A percentile compares a stretch with the other conserved stretches of the same genome.
These are phyloP conservation scores for Cladosporium sp. DNA, from an alignment of 2,329 filamentous ascomycete species.

Conservation along the genomic window DNA sequence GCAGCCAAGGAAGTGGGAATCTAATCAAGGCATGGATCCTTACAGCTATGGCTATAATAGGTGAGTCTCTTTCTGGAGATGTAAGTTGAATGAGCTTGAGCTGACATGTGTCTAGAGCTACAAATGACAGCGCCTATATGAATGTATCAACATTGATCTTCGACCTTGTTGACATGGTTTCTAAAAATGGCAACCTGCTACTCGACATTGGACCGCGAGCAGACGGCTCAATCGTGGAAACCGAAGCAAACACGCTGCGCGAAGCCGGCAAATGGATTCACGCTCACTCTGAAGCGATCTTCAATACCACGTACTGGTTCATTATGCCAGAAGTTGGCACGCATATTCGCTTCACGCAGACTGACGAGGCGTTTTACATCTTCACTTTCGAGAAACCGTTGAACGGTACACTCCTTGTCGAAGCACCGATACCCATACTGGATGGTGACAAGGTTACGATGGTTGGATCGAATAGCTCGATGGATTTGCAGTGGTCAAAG, in stretches of 20 bases:
- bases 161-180: conserved; percentile 27
- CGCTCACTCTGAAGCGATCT: conserved; percentile 52
- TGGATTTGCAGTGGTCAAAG: neutral
- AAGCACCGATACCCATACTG: conserved; percentile 46
- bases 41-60: conserved; percentile 57
- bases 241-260: conserved; percentile 47
- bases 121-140: conserved; percentile 16
- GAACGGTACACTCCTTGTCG: conserved; percentile 36
- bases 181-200: conserved; percentile 38
- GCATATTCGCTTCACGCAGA: conserved; percentile 50
- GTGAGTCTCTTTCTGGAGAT: neutral
- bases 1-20: conserved; percentile 57
- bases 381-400: conserved; percentile 42
- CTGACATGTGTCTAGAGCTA: neutral
- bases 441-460: conserved; percentile 46
- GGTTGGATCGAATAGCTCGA: conserved; percentile 28
- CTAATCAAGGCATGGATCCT: conserved; percentile 57
- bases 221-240: conserved; percentile 39
- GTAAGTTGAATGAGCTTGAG: neutral
- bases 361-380: conserved; percentile 51
- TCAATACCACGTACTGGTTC: conserved; percentile 55
- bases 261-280: conserved; percentile 54
- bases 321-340: conserved; percentile 42
- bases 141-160: conserved; percentile 23
- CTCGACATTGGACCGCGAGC: conserved; percentile 26